Evolutionary conservation across 2,329 filamentous ascomycete genomes (phyloP), one percentile per base, ranked within the genome.

Genomic region (Fusarium humuli): DNA sequence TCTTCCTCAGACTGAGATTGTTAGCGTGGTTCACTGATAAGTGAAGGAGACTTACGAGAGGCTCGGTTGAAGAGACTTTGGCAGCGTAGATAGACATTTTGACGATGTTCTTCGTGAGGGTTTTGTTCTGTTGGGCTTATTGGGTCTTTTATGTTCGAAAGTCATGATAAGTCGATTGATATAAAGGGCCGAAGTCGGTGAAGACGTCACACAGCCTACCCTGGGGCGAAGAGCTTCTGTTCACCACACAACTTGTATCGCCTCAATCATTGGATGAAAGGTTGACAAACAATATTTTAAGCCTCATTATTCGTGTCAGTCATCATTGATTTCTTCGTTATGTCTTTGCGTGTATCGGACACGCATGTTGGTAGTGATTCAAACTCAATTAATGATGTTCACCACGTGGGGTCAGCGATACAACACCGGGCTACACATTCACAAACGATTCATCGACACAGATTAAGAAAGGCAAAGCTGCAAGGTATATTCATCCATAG

Each of bases 1-100:
- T 91, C 86, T 13, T 75, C 78, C 25, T 85, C 81, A 32, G 80
- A 71, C 86, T 88, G 46, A 25, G 18, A 8, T 54, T 22, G 49
- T 62, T 42, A 65, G 55, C 8, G 2, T n/a, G 27, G 16, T 30
- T 37, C 12, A 2, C 6, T n/a, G 0, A 11, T 3, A 6, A 20
- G 25, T 2, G 7, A 10, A 5, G 2, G 1, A 7, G 8, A 72
- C 78, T 65, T 79, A 86, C 85, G 66, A 87, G 75, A 40, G 83
- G 82, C 69, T 80, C 81, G 0, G 79, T 81, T 18, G 81, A 81
- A 29, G 83, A 63, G 27, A 86, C 77, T 69, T 84, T 85, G 7
- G 83, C 78, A 30, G 82, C 75, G 37, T 76, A 68, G 52, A 80
- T 75, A 49, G 84, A 83, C 83, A 85, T 85, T 34, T 47, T 57